Percentiles rank a stretch among this genome's conserved stretches.
Evolutionary conservation across 2,329 filamentous ascomycete species (phyloP).

Genomic region (Trichoderma koningii): DNA sequence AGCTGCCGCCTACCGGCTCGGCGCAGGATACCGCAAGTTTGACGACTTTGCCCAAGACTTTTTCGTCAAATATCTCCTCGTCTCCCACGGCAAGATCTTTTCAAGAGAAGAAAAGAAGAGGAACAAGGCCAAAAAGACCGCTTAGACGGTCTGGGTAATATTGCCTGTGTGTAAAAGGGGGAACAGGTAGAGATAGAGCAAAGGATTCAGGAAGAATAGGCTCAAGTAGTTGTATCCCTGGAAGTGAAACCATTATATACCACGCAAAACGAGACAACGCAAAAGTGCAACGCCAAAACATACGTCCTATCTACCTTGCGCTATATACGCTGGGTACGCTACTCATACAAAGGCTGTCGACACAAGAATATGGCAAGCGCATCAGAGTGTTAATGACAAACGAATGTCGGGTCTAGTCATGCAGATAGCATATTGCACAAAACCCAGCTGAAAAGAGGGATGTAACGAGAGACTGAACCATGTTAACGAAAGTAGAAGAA

Average conservation of each 20-base stretch:
- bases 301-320: not conserved
- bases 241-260: not conserved
- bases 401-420: conserved; percentile 13
- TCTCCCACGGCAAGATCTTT: conserved; percentile 49
- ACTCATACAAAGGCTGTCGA: not conserved
- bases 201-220: too few species aligned
- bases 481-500: conserved; percentile 9
- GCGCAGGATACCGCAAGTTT: conserved; percentile 63
- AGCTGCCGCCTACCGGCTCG: conserved; percentile 68
- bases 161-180: too few species aligned
- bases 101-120: conserved; percentile 39
- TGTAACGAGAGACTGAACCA: not conserved
- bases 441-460: not conserved
- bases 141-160: too few species aligned
- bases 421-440: not conserved
- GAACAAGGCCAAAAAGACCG: conserved; percentile 9
- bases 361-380: not conserved
- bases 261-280: not conserved
- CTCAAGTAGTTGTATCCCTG: not conserved
- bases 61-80: conserved; percentile 49
- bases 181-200: not conserved
- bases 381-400: not conserved
- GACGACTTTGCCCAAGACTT: conserved; percentile 55
- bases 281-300: not conserved
- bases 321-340: not conserved